These are phyloP conservation scores for Phialemoniopsis sp. DNA, from an alignment of 2,329 filamentous ascomycete genomes.

Conservation along the genomic window DNA sequence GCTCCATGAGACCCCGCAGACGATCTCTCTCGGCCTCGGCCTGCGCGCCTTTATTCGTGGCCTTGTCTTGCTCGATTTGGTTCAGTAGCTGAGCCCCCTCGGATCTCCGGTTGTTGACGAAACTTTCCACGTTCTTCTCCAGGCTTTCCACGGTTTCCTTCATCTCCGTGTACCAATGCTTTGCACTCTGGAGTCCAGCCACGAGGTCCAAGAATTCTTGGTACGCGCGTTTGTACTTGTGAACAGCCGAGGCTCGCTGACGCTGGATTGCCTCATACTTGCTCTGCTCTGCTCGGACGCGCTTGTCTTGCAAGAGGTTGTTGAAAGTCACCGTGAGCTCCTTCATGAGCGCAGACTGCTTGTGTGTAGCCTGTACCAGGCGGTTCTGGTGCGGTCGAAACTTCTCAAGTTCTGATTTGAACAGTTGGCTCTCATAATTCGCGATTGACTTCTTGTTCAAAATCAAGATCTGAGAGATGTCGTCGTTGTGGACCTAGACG, in stretches of 20 bases:
- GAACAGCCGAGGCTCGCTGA: slow-evolving; percentile 75
- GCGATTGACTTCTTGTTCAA: slow-evolving; percentile 96
- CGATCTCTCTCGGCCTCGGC: slow-evolving; percentile 85
- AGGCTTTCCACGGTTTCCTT: slow-evolving; percentile 88
- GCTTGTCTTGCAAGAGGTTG: slow-evolving; percentile 84
- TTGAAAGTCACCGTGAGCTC: slow-evolving; percentile 87
- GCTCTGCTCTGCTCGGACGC: slow-evolving; percentile 88
- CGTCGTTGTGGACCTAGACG: slow-evolving; percentile 81
- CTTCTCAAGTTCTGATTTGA: slow-evolving; percentile 96
- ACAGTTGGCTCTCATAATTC: slow-evolving; percentile 87
- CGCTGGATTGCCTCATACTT: slow-evolving; percentile 89
- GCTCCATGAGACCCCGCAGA: slow-evolving; percentile 86
- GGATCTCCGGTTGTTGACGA: slow-evolving; percentile 88
- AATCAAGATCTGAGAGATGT: slow-evolving; percentile 95
- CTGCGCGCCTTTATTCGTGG: slow-evolving; percentile 51
- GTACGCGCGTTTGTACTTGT: slow-evolving; percentile 85
- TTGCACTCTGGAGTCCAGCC: slow-evolving; percentile 80
- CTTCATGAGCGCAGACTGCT: slow-evolving; percentile 91
- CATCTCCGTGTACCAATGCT: slow-evolving; percentile 95
- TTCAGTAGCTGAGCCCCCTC: slow-evolving; percentile 87
- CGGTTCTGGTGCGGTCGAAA: slow-evolving; percentile 91
- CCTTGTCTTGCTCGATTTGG: slow-evolving; percentile 79
- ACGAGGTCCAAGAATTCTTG: slow-evolving; percentile 89
- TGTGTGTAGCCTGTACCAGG: slow-evolving; percentile 89
- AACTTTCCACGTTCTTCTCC: slow-evolving; percentile 93